Conservation (phyloP, 306 rosid genomes). For the Ochetophila trinervis region DNA sequence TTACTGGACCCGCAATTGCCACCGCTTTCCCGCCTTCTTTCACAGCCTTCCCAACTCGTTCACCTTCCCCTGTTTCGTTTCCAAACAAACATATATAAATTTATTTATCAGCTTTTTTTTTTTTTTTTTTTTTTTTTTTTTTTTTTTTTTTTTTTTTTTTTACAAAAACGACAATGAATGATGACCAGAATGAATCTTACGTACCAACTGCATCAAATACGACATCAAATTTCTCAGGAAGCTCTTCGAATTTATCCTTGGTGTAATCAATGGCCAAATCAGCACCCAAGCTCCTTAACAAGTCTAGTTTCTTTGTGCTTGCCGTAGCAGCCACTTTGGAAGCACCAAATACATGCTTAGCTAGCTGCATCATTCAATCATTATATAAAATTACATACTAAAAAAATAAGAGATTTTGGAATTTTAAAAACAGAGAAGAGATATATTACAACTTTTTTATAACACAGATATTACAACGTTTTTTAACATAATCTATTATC, state of each 20-base stretch:
- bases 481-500: no score
- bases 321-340: conserved; percentile 65
- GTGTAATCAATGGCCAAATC: conserved; percentile 64
- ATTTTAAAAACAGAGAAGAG: no score
- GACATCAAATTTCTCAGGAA: conserved; percentile 63
- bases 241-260: conserved; percentile 49
- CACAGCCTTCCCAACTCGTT: conserved; percentile 46
- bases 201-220: conserved; percentile 69
- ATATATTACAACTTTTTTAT: no score
- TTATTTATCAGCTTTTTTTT: not conserved
- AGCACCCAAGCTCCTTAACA: conserved; percentile 54
- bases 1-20: conserved; percentile 36
- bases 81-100: not conserved
- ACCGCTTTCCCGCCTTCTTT: conserved; percentile 63
- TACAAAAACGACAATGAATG: not conserved
- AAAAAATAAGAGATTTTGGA: no score
- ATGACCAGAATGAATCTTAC: conserved; percentile 4
- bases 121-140: no score
- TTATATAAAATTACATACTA: no score
- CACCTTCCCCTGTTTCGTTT: conserved; percentile 40
- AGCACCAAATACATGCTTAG: conserved; percentile 66
- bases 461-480: no score
- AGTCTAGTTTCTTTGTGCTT: conserved; percentile 47
- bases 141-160: no score
- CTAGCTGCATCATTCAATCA: conserved; percentile 51